phyloP scores from a whole-genome alignment of 345 rosid genomes.

The Brassica napus region Da-Ae NC_063444.1:49130001-49130500 shows the following conservation, averaged over 20 bases:
- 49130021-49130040: slow-evolving; percentile 1
- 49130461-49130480: background rate
- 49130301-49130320: background rate
- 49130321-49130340: background rate
- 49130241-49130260: background rate
- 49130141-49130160: background rate
- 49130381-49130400: background rate
- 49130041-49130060: slow-evolving; percentile 32
- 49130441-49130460: slow-evolving; percentile 22
- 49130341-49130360: background rate
- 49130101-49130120: slow-evolving; percentile 36
- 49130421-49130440: slow-evolving; percentile 2
- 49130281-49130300: background rate
- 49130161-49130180: background rate
- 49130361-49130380: background rate
- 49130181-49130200: background rate
- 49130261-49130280: background rate
- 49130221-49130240: background rate
- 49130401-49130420: background rate
- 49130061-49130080: slow-evolving; percentile 21
- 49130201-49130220: background rate
- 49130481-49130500: background rate
- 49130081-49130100: slow-evolving; percentile 1
- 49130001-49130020: background rate
- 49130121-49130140: slow-evolving; percentile 12